Evolutionary conservation across 345 rosid species (phyloP).

Genomic region (Xanthoceras sorbifolium): DNA sequence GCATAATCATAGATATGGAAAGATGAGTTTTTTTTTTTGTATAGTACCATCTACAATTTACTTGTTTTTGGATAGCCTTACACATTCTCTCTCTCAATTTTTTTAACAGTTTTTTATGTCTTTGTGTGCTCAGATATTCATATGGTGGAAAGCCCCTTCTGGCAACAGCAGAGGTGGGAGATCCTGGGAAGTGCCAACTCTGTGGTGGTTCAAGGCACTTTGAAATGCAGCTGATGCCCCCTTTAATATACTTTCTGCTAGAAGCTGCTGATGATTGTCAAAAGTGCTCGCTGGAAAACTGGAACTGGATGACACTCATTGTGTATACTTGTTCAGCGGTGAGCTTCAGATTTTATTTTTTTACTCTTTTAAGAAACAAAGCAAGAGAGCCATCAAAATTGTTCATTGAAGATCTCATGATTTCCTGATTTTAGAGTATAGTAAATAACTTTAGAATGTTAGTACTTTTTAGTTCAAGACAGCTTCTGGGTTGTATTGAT

Average conservation of each 20-base stretch:
- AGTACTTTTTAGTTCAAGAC: not conserved
- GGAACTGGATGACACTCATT: slow-evolving; percentile 90
- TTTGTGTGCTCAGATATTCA: slow-evolving; percentile 52
- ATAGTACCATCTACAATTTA: not conserved
- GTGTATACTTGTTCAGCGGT: slow-evolving; percentile 84
- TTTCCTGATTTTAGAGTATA: not conserved
- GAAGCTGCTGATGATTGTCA: slow-evolving; percentile 56
- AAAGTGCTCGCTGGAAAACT: slow-evolving; percentile 52
- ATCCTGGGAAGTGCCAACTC: slow-evolving; percentile 51
- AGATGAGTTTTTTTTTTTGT: not conserved
- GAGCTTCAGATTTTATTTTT: slow-evolving; percentile 5
- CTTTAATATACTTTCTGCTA: slow-evolving; percentile 72
- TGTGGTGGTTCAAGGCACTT: slow-evolving; percentile 67
- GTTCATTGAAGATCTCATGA: too few relatives aligned
- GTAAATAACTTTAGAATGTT: not conserved
- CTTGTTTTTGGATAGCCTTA: not conserved
- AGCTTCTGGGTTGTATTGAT: not conserved
- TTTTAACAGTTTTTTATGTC: not conserved
- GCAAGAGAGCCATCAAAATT: not conserved
- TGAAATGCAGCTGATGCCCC: slow-evolving; percentile 95
- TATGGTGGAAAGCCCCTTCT: slow-evolving; percentile 71
- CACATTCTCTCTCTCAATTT: not conserved
- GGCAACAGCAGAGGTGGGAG: slow-evolving; percentile 44
- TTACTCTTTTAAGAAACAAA: not conserved
- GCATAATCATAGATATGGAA: not conserved